A percentile compares a stretch with the other conserved stretches of the same genome.
These are phyloP conservation scores for Aspergillus thermomutatus DNA, from an alignment of 2,329 filamentous ascomycete species.

Conservation along the genomic window DNA sequence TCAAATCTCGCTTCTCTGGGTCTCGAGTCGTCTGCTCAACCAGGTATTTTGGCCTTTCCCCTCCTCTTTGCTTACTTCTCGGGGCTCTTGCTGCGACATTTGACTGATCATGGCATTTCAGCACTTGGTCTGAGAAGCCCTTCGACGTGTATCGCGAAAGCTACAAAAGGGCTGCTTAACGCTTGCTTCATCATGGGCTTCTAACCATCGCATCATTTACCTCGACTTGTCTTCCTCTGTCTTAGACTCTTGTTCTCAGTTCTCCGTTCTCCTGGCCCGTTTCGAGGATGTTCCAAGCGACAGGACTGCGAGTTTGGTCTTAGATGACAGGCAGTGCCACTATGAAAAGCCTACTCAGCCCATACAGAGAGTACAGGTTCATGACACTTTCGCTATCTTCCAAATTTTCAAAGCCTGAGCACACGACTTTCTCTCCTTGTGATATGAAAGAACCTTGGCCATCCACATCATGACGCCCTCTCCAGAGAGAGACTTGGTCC, in stretches of 20 bases:
- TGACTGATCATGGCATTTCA: not conserved
- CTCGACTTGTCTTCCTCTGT: not conserved
- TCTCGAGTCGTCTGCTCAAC: not conserved
- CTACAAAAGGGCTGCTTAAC: not conserved
- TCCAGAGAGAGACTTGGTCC: conserved; percentile 14
- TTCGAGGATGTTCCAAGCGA: not conserved
- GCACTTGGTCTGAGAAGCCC: not conserved
- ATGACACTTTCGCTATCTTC: not conserved
- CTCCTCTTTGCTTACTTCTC: not conserved
- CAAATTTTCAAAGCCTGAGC: not conserved
- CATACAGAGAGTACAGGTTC: not conserved
- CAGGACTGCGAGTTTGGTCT: not conserved
- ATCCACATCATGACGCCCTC: conserved; percentile 18
- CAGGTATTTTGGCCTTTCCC: not conserved
- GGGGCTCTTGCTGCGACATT: not conserved
- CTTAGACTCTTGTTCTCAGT: not conserved
- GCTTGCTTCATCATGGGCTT: not conserved
- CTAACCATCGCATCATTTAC: not conserved
- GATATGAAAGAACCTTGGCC: conserved; percentile 1
- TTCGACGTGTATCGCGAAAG: not conserved
- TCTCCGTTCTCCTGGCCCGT: not conserved
- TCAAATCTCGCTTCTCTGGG: not conserved
- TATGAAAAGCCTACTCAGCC: not conserved
- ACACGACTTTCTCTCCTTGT: not conserved
- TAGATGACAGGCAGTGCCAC: not conserved